Base-by-base conservation (phyloP, 108 stramenopile species). In the Mediolabrus comicus region DNA sequence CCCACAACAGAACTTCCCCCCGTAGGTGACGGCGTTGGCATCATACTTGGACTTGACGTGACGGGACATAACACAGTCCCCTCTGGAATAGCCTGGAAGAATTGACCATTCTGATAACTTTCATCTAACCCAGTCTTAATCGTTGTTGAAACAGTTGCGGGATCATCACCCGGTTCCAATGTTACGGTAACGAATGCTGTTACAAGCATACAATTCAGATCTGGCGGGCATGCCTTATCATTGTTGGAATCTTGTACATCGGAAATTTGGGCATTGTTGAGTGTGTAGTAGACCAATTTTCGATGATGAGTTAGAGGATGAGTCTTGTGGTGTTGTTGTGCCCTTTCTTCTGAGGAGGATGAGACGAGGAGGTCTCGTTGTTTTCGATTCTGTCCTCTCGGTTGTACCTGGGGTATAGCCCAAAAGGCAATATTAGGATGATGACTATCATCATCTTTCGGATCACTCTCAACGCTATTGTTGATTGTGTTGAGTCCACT, bases 101-200 rank as follows among this genome's bases (percentile, higher is more conserved):
- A 89, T 16, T 43, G 69, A 5, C 74, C 82, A 63, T 79, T 72
- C 25, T 61, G 26, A 24, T 87, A 78, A n/a, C 84, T 67, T 3
- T 32, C 33, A 51, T 66, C 32, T 69, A 89, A 54, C 17, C 84
- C 86, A 14, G 51, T 24, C 38, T 62, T 17, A 25, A 89, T 55
- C 26, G 9, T 63, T 10, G 54, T 19, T 39, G 38, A 28, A 0
- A 89, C 71, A 9, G 29, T 60, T 5, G 35, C 52, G 29, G 59
- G 53, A 41, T 77, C 74, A 62, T 87, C 86, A 12, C 84, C 86
- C 14, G 84, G 77, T 57, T 85, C 84, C 72, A 89, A 53, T 22
- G 77, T 52, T 30, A 87, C 86, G 14, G 65, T 78, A 11, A 79
- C 57, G 3, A 56, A 74, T 0, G 79, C 49, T 17, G 49, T 53